Evolutionary conservation across 106 monocot species (phyloP).

Genomic region (Vanilla planifolia): DNA sequence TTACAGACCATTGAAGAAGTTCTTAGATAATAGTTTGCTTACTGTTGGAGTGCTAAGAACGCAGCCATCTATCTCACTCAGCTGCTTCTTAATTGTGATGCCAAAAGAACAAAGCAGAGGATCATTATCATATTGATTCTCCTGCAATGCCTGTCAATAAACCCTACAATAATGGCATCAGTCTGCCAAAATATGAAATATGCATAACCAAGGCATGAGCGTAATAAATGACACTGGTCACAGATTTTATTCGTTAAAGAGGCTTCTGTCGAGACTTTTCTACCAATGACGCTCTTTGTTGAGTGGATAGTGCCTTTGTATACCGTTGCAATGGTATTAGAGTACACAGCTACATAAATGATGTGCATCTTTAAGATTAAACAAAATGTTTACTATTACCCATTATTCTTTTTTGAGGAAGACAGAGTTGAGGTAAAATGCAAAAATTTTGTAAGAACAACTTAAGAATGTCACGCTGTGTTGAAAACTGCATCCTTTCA

Average conservation of each 20-base stretch:
- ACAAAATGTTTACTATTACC: not conserved
- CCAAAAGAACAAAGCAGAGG: constrained; percentile 60
- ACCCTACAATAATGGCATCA: not conserved
- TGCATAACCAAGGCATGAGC: not conserved
- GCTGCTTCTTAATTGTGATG: constrained; percentile 52
- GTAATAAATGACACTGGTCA: constrained; percentile 34
- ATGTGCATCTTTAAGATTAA: not conserved
- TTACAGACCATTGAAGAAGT: not conserved
- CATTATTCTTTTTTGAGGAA: too few relatives aligned
- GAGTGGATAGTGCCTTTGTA: constrained; percentile 57
- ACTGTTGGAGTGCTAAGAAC: constrained; percentile 67
- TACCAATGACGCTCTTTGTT: constrained; percentile 55
- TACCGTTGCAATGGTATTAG: constrained; percentile 69
- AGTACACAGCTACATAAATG: constrained; percentile 45
- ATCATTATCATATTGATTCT: constrained; percentile 56
- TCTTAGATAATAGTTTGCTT: constrained; percentile 6
- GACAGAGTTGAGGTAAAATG: too few relatives aligned
- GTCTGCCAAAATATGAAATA: not conserved
- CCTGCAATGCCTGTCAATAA: constrained; percentile 43
- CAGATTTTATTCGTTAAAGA: constrained; percentile 38
- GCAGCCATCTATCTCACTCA: constrained; percentile 47
- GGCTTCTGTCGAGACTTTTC: constrained; percentile 79
- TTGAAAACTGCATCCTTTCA: too few relatives aligned
- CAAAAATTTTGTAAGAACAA: too few relatives aligned
- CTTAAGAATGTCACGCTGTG: too few relatives aligned